phyloP scores from a whole-genome alignment of 371 early-diverging fungal species.

The Synchytrium microbalum region DNA sequence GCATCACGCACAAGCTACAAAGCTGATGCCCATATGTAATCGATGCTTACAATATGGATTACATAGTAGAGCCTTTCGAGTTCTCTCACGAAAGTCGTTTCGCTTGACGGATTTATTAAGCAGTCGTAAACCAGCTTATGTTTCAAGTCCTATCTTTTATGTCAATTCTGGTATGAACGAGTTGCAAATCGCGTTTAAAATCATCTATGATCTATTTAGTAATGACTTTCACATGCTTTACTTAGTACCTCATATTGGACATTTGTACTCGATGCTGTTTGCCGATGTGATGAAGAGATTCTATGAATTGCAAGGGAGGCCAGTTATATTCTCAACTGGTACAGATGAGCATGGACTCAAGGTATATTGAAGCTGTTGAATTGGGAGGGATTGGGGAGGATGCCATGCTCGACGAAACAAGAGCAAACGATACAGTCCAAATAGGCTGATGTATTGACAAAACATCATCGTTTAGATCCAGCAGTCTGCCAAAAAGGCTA shows the following conservation, averaged over 20 bases:
- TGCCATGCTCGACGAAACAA: conserved; percentile 1
- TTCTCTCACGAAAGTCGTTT: too few species aligned
- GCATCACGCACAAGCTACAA: too few species aligned
- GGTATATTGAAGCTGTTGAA: conserved; percentile 34
- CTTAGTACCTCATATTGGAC: conserved; percentile 89
- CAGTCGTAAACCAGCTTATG: neutral
- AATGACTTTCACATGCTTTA: neutral
- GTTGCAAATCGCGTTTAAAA: neutral
- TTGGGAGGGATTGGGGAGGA: neutral
- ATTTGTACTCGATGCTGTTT: conserved; percentile 80
- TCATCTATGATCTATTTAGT: neutral
- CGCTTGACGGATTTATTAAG: too few species aligned
- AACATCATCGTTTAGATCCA: conserved; percentile 57
- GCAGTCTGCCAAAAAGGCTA: conserved; percentile 69
- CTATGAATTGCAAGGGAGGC: conserved; percentile 56
- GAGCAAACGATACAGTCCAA: too few species aligned
- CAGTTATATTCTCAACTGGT: conserved; percentile 64
- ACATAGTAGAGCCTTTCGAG: too few species aligned
- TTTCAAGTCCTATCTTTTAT: conserved; percentile 93
- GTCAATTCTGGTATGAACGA: conserved; percentile 74
- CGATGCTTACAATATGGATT: too few species aligned
- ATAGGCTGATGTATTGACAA: neutral
- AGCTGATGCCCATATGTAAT: too few species aligned
- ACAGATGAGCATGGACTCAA: conserved; percentile 97
- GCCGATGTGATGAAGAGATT: conserved; percentile 76